Evolutionary conservation across 371 early-diverging fungal species (phyloP).

Genomic region (Mitosporidium daphniae): DNA sequence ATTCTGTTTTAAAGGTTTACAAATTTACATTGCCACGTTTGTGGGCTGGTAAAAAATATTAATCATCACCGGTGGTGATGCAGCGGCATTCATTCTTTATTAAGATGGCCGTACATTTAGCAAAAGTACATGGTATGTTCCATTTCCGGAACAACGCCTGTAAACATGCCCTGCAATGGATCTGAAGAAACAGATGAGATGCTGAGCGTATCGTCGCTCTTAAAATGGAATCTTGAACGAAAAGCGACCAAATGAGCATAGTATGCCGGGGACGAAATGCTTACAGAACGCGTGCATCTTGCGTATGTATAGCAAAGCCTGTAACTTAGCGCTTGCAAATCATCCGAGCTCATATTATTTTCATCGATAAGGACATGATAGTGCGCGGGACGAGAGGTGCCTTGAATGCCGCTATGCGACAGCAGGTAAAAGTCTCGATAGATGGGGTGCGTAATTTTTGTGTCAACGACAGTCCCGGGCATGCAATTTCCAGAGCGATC

Average conservation of each 20-base stretch:
- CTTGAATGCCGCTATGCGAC: conserved; percentile 55
- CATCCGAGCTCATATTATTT: conserved; percentile 27
- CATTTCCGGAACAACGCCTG: too few species aligned
- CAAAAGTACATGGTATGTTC: too few species aligned
- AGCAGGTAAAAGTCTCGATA: conserved; percentile 60
- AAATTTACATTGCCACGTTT: too few species aligned
- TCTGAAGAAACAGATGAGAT: too few species aligned
- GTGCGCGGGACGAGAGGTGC: conserved; percentile 53
- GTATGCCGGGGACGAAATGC: conserved; percentile 39
- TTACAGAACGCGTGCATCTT: conserved; percentile 35
- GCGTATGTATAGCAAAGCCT: conserved; percentile 50
- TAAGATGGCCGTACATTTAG: too few species aligned
- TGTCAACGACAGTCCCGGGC: conserved; percentile 68
- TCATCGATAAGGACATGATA: conserved; percentile 54
- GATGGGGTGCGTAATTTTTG: conserved; percentile 30
- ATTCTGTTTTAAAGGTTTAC: too few species aligned
- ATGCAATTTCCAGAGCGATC: conserved; percentile 24
- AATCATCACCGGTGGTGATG: too few species aligned
- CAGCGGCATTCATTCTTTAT: too few species aligned
- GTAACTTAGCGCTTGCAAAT: conserved; percentile 37
- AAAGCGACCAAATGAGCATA: conserved; percentile 47
- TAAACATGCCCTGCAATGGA: too few species aligned
- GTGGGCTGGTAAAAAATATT: too few species aligned
- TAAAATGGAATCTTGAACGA: too few species aligned
- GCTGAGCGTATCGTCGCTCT: too few species aligned